Percentiles rank a stretch among this genome's conserved stretches.
Conservation (phyloP, 257 asterid species). For the Forsythia suspensa region DNA sequence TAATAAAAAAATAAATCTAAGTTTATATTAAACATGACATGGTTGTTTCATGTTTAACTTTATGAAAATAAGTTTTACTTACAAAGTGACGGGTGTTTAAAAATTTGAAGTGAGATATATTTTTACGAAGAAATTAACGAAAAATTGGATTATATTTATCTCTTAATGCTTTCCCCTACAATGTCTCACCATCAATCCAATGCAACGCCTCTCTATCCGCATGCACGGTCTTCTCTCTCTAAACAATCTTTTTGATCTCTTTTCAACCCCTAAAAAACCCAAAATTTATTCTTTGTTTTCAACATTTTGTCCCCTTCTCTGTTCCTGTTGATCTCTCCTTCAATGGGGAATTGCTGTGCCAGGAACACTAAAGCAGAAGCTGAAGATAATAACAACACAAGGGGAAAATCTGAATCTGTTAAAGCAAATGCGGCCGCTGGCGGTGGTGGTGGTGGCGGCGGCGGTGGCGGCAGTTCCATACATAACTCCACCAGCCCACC, state of each 20-base stretch:
- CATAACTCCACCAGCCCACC: conserved; percentile 5
- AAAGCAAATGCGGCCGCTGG: not conserved
- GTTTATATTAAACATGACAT: no score
- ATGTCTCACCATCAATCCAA: conserved; percentile 24
- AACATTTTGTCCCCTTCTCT: not conserved
- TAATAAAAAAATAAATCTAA: no score
- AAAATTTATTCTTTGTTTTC: not conserved
- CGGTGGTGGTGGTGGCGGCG: conserved; percentile 11
- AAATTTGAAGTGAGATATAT: no score
- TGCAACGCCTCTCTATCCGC: conserved; percentile 11
- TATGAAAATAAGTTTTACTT: no score
- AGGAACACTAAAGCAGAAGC: conserved; percentile 29
- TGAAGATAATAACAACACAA: not conserved
- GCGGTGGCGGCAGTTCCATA: conserved; percentile 13
- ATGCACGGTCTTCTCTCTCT: conserved; percentile 18
- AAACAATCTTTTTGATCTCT: not conserved
- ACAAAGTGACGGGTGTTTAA: no score
- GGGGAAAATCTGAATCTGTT: not conserved
- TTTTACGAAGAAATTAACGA: no score
- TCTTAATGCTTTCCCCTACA: conserved; percentile 11
- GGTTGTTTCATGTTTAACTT: no score
- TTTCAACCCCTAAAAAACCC: conserved; percentile 10
- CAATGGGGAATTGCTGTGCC: conserved; percentile 65
- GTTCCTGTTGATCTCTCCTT: conserved; percentile 6
- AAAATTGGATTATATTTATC: not conserved